Evolutionary conservation across 106 monocot genomes (phyloP), one percentile per base, ranked within the genome.

Genomic region (Apostasia ramifera): DNA sequence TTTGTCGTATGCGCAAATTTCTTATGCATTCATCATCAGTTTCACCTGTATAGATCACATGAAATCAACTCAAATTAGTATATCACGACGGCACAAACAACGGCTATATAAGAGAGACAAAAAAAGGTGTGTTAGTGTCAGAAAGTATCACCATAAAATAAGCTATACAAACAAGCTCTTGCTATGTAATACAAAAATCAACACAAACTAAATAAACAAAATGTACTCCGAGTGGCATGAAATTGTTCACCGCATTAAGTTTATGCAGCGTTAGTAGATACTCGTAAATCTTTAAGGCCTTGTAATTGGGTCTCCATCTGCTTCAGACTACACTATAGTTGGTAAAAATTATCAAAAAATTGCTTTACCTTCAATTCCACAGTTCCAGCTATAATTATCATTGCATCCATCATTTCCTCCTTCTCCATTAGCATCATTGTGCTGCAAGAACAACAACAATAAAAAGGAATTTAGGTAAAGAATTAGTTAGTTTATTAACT

Each of bases 371-470:
- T 98, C 98, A 90, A 76, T 74, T 74, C 98, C 98, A 77, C 92
- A 98, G 61, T 98, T 98, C 98, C 98, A 98, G 73, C 98, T 98
- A 78, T 83, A 82, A 74, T 98, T 98, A 66, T 92, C 97, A 80
- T 98, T 93, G 83, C 87, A 59, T 79, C 92, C 98, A 87, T 93
- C 98, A 66, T 75, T 81, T 53, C 92, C 98, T 44, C 72, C 47
- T 79, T 98, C 98, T 71, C 98, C 98, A 80, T 98, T 98, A 46
- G 87, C 92, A 61, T 87, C 83, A 78, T 98, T 98, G 61, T 93
- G 93, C 98, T 98, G 65, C 13, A 80, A 61, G 13, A 65, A 40
- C 37, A 54, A 44, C 5, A 67, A 14, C 44, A 14, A 15, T 60
- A 38, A 57, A 37, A 5, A 64, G 5, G 2, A 44, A 13, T 13